Percentiles rank a stretch among this genome's conserved stretches.
phyloP scores from a whole-genome alignment of 768 basidiomycete species.

The Mycena chlorophos region DNA sequence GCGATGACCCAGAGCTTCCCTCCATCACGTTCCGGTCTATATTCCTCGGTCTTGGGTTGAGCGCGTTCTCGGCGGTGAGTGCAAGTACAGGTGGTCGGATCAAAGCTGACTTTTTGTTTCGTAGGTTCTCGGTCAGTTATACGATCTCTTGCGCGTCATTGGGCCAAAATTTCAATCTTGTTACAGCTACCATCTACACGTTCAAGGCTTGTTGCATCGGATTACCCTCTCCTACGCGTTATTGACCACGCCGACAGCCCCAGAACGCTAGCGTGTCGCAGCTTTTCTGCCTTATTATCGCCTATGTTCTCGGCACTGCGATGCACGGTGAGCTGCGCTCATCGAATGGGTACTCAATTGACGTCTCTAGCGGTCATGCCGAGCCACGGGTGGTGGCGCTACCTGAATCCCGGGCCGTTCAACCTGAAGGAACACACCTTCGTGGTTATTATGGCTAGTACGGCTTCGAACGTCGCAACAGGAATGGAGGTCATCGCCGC shows the following conservation, averaged over 20 bases:
- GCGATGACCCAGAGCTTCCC: slow-evolving; percentile 49
- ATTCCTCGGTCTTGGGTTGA: slow-evolving; percentile 50
- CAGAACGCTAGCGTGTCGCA: slow-evolving; percentile 56
- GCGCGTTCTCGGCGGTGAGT: slow-evolving; percentile 45
- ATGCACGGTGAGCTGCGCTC: slow-evolving; percentile 40
- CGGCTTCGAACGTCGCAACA: slow-evolving; percentile 50
- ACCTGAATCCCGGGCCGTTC: slow-evolving; percentile 58
- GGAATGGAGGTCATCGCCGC: slow-evolving; percentile 58
- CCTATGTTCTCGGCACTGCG: slow-evolving; percentile 51
- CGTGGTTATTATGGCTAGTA: slow-evolving; percentile 58
- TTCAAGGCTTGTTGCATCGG: slow-evolving; percentile 26
- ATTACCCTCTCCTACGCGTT: background rate
- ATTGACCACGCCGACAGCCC: slow-evolving; percentile 18
- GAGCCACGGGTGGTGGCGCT: slow-evolving; percentile 43
- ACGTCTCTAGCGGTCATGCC: slow-evolving; percentile 38
- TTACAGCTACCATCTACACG: slow-evolving; percentile 34
- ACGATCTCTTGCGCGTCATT: background rate
- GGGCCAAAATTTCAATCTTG: background rate
- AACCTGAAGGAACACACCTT: slow-evolving; percentile 59
- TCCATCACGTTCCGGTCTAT: slow-evolving; percentile 50
- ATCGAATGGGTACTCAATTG: background rate
- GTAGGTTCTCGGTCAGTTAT: slow-evolving; percentile 31
- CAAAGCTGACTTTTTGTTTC: background rate
- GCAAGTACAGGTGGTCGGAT: background rate
- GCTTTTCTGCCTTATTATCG: slow-evolving; percentile 56